Evolutionary conservation across 148 eudicot species (phyloP), one percentile per base, ranked within the genome.

Genomic region (Nepenthes mirabilis): DNA sequence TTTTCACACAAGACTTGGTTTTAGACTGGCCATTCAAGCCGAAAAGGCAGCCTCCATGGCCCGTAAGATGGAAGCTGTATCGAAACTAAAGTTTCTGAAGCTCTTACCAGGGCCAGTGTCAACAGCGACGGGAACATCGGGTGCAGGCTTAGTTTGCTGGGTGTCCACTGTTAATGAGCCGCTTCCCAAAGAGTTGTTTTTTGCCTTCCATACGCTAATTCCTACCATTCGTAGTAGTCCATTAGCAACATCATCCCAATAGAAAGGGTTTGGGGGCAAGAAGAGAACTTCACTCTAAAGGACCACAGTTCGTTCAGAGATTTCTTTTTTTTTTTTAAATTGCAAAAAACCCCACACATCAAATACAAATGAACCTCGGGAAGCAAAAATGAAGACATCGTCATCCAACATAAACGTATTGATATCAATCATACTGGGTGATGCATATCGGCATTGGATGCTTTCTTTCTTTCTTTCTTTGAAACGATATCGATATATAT

Each of bases 171-270:
- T 57, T 5, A 50, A 64, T 34, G 76, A 75, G 78, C 75, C 85
- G 80, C 80, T 77, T 61, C 90, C 96, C 33, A 69, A 59, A 48
- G 93, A 83, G 65, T 78, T 82, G 63, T 59, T 85, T 69, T 83
- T 88, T 7, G 85, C 95, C 73, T 83, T 91, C 95, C 95, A 91
- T 23, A 91, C 79, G 14, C 76, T 83, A 37, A 83, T 52, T 65
- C 83, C 95, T 91, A 56, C 49, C 56, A 52, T 5, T 43, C 6
- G 59, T 34, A 14, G 36, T 23, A 13, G 6, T n/a, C 3, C 37
- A 57, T 66, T 36, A 57, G 52, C 52, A 58, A 48, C 53, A 52
- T 56, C 58, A 47, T 48, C 5, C n/a, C 12, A 10, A 58, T n/a
- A 67, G n/a, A 10, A 23, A 23, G 23, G 23, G 23, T 23, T 23